Evolutionary conservation across 257 asterid species (phyloP).

Genomic region (Verbena officinalis): DNA sequence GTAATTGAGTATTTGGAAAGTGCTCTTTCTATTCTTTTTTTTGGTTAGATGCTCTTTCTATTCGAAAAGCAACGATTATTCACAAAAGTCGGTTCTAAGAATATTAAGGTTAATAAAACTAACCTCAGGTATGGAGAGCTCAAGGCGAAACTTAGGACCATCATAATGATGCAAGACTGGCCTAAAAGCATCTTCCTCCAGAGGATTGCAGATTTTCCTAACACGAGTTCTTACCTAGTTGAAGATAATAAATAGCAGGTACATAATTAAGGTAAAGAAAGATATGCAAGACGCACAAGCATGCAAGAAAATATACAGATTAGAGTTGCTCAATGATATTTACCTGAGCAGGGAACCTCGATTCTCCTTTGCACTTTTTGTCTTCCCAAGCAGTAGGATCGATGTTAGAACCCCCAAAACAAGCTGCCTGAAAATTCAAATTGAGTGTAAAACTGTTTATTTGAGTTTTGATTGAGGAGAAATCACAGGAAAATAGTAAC

Average conservation of each 20-base stretch:
- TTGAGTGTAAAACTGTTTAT: background rate
- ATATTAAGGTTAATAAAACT: constrained; percentile 21
- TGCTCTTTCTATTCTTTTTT: too few species aligned
- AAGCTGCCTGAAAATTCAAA: constrained; percentile 53
- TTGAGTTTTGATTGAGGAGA: background rate
- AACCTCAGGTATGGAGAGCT: constrained; percentile 96
- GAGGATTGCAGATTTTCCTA: constrained; percentile 79
- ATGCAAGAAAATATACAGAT: constrained; percentile 9
- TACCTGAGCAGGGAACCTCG: constrained; percentile 99
- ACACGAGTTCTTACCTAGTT: constrained; percentile 74
- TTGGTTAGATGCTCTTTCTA: too few species aligned
- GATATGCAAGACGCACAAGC: background rate
- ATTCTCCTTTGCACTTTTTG: constrained; percentile 95
- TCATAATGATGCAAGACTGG: constrained; percentile 97
- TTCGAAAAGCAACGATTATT: background rate
- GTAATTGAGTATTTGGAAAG: too few species aligned
- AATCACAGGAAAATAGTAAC: background rate
- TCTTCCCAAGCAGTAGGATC: constrained; percentile 99
- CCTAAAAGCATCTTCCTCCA: constrained; percentile 95
- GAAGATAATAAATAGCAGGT: constrained; percentile 23
- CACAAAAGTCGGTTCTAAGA: background rate
- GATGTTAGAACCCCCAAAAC: constrained; percentile 93
- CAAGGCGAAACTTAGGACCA: constrained; percentile 98
- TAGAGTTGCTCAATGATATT: background rate
- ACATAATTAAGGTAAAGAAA: background rate